Evolutionary conservation across 129 eudicot genomes (phyloP).

Genomic region (Glebionis coronaria): DNA sequence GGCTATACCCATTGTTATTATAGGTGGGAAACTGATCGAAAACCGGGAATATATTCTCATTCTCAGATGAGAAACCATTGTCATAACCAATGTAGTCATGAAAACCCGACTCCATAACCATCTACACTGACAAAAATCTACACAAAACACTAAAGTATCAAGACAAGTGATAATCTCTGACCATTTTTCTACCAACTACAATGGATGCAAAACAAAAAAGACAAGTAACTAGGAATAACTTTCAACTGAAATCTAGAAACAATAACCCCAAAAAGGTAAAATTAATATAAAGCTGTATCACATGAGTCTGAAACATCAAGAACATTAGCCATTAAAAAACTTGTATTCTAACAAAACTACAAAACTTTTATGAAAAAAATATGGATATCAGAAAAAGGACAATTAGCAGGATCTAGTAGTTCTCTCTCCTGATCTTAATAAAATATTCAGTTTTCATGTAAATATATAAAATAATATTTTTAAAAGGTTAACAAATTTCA

Average conservation of each 20-base stretch:
- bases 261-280: not conserved
- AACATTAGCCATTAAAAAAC: conserved; percentile 11
- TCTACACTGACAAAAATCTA: conserved; percentile 15
- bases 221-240: not conserved
- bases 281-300: conserved; percentile 5
- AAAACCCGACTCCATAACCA: conserved; percentile 58
- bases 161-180: not conserved
- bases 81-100: conserved; percentile 25
- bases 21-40: conserved; percentile 33
- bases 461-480: conserved; percentile 2
- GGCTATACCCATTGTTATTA: conserved; percentile 36
- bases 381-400: not conserved
- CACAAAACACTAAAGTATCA: not conserved
- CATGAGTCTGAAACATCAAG: conserved; percentile 31
- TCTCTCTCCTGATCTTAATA: not conserved
- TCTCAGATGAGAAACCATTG: conserved; percentile 35
- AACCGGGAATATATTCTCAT: conserved; percentile 28
- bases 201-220: not conserved
- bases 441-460: not conserved
- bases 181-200: not conserved
- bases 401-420: conserved; percentile 14
- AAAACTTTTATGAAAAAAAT: not conserved
- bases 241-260: not conserved
- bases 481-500: conserved; percentile 11
- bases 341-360: too few species aligned